Percentiles rank a stretch among this genome's conserved stretches.
These are phyloP conservation scores for Pseudogymnoascus destructans DNA, from an alignment of 2,329 filamentous ascomycete species.

Conservation along the genomic window DNA sequence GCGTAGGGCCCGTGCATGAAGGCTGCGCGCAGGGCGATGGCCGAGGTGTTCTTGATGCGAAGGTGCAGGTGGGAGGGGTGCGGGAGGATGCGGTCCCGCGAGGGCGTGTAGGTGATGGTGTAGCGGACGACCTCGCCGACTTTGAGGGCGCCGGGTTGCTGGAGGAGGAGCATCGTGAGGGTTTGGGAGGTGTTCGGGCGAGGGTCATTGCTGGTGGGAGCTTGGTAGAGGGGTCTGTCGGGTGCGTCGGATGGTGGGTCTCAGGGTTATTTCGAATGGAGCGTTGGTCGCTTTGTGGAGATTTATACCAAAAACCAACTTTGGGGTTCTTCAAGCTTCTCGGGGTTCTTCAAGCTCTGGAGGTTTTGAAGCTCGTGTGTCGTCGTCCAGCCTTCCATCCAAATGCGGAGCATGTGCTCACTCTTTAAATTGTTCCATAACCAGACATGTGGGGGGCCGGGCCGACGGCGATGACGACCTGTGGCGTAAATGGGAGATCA, in stretches of 20 bases:
- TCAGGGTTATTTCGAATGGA: not conserved
- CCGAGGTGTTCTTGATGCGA: slow-evolving; percentile 82
- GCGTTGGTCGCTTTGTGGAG: not conserved
- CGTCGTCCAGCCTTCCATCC: not conserved
- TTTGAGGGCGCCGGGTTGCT: slow-evolving; percentile 84
- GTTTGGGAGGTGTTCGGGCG: not conserved
- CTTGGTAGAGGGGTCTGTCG: not conserved
- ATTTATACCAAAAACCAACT: not conserved
- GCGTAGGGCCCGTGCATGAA: slow-evolving; percentile 96
- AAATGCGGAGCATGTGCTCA: not conserved
- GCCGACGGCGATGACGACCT: slow-evolving; percentile 16
- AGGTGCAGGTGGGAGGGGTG: slow-evolving; percentile 70
- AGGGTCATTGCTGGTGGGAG: not conserved
- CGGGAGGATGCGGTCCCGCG: slow-evolving; percentile 77
- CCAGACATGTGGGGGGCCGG: slow-evolving; percentile 3
- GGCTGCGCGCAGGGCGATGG: slow-evolving; percentile 80
- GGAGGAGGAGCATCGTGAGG: slow-evolving; percentile 68
- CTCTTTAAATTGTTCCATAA: not conserved
- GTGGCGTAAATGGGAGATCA: slow-evolving; percentile 10
- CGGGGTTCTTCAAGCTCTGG: not conserved
- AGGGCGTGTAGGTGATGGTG: slow-evolving; percentile 84
- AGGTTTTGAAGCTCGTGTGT: not conserved
- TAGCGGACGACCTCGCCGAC: slow-evolving; percentile 89
- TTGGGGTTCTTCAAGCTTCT: not conserved
- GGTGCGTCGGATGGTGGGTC: not conserved